Base-by-base conservation (phyloP, 2,329 filamentous ascomycete genomes). In the Thermoascus crustaceus region DNA sequence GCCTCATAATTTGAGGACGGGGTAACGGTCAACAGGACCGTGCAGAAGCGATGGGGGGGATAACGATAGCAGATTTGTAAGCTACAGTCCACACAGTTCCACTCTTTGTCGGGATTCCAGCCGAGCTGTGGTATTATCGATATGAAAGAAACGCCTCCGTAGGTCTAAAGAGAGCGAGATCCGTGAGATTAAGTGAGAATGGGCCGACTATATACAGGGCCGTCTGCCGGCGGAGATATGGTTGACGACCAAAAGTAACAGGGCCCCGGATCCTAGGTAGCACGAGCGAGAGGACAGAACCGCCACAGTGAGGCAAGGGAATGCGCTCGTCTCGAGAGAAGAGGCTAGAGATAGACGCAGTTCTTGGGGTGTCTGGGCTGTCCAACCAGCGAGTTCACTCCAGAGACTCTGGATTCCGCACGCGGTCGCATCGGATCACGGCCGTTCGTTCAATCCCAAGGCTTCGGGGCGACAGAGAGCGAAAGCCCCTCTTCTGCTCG, bases 1-100 rank as follows among this genome's bases (percentile, higher is more conserved):
- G 38, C 44, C 44, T 47, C 55, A 58, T 58, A 38, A 32, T 40
- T 33, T n/a, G 38, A 32, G 39, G 33, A 20, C 11, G 29, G 35
- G 33, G 27, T 32, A 39, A 29, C 40, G 35, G 26, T 34, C 14
- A 33, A 37, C 16, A 9, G 8, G 22, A 33, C 36, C 31, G 30
- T 30, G 30, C 14, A 20, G 24, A 26, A 25, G 25, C 10, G 16
- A 29, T 20, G n/a, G 30, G n/a, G n/a, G 30, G 16, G 24, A 25
- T 19, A 19, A 34, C 8, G 23, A 30, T 18, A 27, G 19, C 22
- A 32, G 30, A 38, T 41, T 35, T 32, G 26, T 29, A 29, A n/a
- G 26, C 13, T 5, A 9, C 26, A 16, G n/a, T 16, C 13, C 14
- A 17, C 16, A 16, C 18, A 29, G 18, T 16, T 17, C 26, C 14